Conservation (phyloP, 2,329 filamentous ascomycete genomes). For the Xylaria sp. region DNA sequence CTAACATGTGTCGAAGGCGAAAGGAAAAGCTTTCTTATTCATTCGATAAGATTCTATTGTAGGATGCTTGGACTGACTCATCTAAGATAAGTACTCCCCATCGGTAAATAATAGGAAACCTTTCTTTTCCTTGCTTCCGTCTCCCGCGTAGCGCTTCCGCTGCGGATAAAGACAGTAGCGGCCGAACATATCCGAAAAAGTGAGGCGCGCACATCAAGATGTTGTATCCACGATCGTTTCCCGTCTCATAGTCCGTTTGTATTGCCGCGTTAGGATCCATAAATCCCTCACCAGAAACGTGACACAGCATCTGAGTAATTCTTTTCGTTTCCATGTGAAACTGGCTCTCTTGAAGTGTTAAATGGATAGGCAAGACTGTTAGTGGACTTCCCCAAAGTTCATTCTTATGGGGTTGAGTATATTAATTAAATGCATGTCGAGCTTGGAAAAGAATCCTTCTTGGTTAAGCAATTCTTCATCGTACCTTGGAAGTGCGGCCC, state of each 20-base stretch:
- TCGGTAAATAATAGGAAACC: neutral
- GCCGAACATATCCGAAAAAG: too few relatives aligned
- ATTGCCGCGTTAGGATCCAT: too few relatives aligned
- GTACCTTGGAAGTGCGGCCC: neutral
- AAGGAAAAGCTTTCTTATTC: neutral
- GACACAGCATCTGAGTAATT: neutral
- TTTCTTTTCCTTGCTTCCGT: neutral
- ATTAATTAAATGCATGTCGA: neutral
- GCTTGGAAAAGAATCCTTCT: neutral
- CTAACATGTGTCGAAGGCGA: neutral
- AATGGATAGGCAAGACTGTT: neutral
- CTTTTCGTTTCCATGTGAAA: neutral
- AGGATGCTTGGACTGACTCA: too few relatives aligned
- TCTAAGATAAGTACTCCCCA: too few relatives aligned
- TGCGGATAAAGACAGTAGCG: constrained; percentile 4
- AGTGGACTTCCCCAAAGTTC: neutral
- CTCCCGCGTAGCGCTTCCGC: neutral
- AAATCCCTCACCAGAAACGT: too few relatives aligned
- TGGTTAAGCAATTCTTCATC: neutral
- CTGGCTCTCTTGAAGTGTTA: neutral
- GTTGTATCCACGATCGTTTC: neutral
- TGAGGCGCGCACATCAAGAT: neutral
- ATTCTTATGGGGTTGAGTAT: too few relatives aligned
- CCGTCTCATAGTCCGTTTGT: constrained; percentile 1
- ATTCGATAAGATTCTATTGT: too few relatives aligned